These are phyloP conservation scores for Rhizopogon vesiculosus DNA, from an alignment of 768 basidiomycete species.

Conservation along the genomic window DNA sequence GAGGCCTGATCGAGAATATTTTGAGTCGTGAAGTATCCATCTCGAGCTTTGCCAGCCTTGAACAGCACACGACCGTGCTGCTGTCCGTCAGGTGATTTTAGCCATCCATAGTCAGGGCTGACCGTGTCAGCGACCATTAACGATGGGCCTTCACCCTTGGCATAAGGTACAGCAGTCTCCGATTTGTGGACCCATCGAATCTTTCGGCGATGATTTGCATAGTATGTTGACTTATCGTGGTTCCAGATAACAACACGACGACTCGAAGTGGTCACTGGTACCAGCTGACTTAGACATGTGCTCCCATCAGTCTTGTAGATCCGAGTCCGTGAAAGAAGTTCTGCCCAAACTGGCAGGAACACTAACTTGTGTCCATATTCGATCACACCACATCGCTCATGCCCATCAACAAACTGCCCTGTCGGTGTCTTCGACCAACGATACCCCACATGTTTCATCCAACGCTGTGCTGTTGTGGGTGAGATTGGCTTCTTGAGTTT, in stretches of 20 bases:
- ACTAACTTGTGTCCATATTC: constrained; percentile 16
- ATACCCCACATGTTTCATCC: constrained; percentile 34
- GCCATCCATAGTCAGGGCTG: too few relatives aligned
- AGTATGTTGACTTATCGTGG: too few relatives aligned
- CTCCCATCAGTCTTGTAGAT: constrained; percentile 23
- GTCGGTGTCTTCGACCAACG: constrained; percentile 14
- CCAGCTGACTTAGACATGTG: background rate
- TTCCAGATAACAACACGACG: background rate
- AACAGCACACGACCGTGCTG: too few relatives aligned
- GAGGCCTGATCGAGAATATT: too few relatives aligned
- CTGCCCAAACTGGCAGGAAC: constrained; percentile 15
- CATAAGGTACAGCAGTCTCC: too few relatives aligned
- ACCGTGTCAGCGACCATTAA: too few relatives aligned
- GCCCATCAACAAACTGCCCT: constrained; percentile 26
- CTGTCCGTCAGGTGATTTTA: too few relatives aligned
- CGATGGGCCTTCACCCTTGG: too few relatives aligned
- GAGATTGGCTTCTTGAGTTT: constrained; percentile 14
- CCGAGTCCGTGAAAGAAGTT: constrained; percentile 13
- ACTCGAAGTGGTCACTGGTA: background rate
- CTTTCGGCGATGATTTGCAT: too few relatives aligned
- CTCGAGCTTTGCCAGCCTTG: too few relatives aligned
- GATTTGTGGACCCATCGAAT: too few relatives aligned
- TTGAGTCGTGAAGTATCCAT: too few relatives aligned
- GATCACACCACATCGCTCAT: constrained; percentile 26
- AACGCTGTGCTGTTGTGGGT: constrained; percentile 29